Conservation (phyloP, 768 basidiomycete species). For the Lactifluus subvellereus region DNA sequence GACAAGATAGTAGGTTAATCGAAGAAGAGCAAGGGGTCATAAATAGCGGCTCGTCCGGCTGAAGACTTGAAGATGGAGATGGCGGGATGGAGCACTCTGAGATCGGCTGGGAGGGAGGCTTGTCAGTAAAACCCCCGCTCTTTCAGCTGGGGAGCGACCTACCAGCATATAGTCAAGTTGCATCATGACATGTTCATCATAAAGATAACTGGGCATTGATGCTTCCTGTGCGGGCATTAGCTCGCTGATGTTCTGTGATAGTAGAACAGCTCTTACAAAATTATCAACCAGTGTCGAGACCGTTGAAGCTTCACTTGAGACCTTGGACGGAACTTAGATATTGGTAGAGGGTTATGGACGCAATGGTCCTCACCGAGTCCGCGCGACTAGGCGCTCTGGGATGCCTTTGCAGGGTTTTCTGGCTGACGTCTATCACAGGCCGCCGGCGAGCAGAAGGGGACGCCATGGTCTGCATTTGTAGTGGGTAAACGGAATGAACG, state of each 20-base stretch:
- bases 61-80: constrained; percentile 26
- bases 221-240: constrained; percentile 10
- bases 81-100: constrained; percentile 24
- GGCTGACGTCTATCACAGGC: constrained; percentile 17
- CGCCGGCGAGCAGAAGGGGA: constrained; percentile 10
- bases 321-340: constrained; percentile 5
- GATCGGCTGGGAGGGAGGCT: constrained; percentile 18
- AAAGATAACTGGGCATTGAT: constrained; percentile 7
- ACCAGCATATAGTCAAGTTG: constrained; percentile 23
- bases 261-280: constrained; percentile 9
- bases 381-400: constrained; percentile 19
- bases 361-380: constrained; percentile 19
- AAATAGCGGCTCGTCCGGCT: constrained; percentile 18
- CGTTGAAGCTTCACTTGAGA: constrained; percentile 19
- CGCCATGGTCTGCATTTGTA: neutral
- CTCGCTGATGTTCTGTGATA: neutral
- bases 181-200: constrained; percentile 23
- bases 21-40: constrained; percentile 21
- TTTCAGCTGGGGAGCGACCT: neutral
- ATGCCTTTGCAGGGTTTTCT: constrained; percentile 5
- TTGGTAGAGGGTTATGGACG: neutral
- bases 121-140: constrained; percentile 6
- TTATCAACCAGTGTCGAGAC: constrained; percentile 24
- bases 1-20: constrained; percentile 23
- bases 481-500: neutral